Base-by-base conservation (phyloP, 352 stramenopile species). In the Globisporangium mamillatum region DNA sequence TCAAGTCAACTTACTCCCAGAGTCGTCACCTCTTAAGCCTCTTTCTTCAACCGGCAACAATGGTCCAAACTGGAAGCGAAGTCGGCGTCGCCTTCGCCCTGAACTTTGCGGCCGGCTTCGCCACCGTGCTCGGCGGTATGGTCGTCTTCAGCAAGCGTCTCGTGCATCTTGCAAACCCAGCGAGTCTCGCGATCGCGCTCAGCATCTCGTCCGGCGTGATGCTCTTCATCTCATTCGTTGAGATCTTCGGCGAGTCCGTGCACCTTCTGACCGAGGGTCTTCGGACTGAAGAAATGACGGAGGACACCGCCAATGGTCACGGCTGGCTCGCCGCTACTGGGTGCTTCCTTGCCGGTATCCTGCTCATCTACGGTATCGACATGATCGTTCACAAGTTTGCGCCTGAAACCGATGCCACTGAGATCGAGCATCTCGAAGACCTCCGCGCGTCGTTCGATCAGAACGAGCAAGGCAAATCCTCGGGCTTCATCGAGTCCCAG, bases 321-420 rank as follows among this genome's bases (percentile, higher is more conserved):
- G 88, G 82, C 0, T 96, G 93, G 77, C 64, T 96, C 38, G 89
- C 82, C 55, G 81, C 90, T 16, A 97, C 91, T 0, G 69, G 86
- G 0, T 94, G 80, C 69, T 97, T 98, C 74, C 94, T 91, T 71
- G 86, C 71, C 24, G 92, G 94, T 22, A 91, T 98, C 34, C 20
- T 79, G 8, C 50, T 88, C 32, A 84, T 83, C 62, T 88, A 89
- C 60, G 9, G 75, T 1, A 68, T 89, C 58, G 81, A 89, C 69
- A 70, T 69, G 24, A 73, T 90, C 66, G 72, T 89, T 52, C 66
- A 85, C 20, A 67, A 75, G 36, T 64, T 85, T 36, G 80, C 48
- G 14, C 76, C 78, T 0, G 63, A 72, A 0, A 70, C 81, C 20
- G 71, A 79, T 18, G 57, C 69, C 0, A 79, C 74, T 5, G 74